Conservation (phyloP, 2,329 filamentous ascomycete species). For the Exophiala viscosa region DNA sequence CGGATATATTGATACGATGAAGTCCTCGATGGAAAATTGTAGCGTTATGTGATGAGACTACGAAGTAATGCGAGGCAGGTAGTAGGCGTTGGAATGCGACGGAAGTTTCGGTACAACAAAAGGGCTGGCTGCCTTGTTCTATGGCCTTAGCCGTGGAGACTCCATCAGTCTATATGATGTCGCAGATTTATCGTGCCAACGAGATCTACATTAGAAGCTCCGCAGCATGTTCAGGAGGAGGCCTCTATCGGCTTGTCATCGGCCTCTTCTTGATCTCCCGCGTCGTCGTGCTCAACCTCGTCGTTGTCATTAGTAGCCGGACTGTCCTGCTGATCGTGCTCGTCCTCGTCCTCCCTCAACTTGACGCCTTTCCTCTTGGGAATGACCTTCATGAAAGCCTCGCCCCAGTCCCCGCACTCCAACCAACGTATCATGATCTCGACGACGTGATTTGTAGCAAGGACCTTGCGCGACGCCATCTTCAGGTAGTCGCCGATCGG, state of each 20-base stretch:
- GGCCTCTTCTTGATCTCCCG: conserved; percentile 31
- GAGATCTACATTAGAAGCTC: too few species aligned
- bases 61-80: not conserved
- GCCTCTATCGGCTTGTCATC: conserved; percentile 24
- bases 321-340: conserved; percentile 2
- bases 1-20: conserved; percentile 28
- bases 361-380: conserved; percentile 83
- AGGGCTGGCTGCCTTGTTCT: too few species aligned
- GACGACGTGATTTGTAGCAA: conserved; percentile 92
- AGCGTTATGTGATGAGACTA: conserved; percentile 31
- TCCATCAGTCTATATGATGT: too few species aligned
- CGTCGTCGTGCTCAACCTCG: conserved; percentile 26
- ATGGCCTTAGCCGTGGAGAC: too few species aligned
- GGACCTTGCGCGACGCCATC: conserved; percentile 79
- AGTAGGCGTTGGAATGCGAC: too few species aligned
- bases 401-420: conserved; percentile 84
- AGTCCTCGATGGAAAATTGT: conserved; percentile 48
- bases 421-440: conserved; percentile 96
- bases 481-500: conserved; percentile 95
- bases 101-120: too few species aligned
- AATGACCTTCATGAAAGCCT: conserved; percentile 82
- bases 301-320: conserved; percentile 6
- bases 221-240: too few species aligned
- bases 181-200: too few species aligned
- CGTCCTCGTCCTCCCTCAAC: conserved; percentile 47